Base-by-base conservation (phyloP, 495 filamentous ascomycete species). In the Penicillium robsamsonii region DNA sequence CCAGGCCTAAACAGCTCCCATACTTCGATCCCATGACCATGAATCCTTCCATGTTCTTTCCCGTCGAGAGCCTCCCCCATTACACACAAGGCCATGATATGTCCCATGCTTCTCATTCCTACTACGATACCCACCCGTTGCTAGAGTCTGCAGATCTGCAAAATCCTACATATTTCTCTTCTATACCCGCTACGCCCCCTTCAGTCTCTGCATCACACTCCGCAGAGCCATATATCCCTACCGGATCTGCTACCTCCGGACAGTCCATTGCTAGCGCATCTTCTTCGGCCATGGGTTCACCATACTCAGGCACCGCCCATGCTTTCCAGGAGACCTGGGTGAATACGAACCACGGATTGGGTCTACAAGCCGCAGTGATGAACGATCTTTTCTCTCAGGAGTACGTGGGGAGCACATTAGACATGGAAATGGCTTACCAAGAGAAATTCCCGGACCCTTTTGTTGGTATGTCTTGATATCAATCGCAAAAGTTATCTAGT, bases 281-380 rank as follows among this genome's bases (percentile, higher is more conserved):
- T 15, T 94, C 92, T 2, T 96, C 92, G 5, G 81, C 85, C 31
- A 87, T 90, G 62, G 89, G 87, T 31, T 96, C 92, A 9, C 92
- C 92, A 18, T 87, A 86, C 56, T 87, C 87, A 0, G 81, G 80
- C 50, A 79, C 81, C 55, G 77, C 82, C 17, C 81, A 87, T 40
- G 75, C 79, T 77, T 66, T 84, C 68, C 81, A 72, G 62, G 75
- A 79, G 38, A 75, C 84, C 58, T 90, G 87, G 82, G 71, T 81
- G 22, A 80, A 81, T n/a, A 75, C 80, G 30, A 73, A 78, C 43
- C 74, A 83, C 53, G 85, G 83, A 31, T 73, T 92, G 33, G 86
- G 83, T 10, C 77, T 90, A 44, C 87, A 87, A n/a, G 76, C 77
- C 49, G 88, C 90, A 46, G 83, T 90, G 52, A 81, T 83, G 65